Percentiles rank a stretch among this genome's conserved stretches.
Conservation (phyloP, 306 rosid species). For the Cicer chorassanicum region DNA sequence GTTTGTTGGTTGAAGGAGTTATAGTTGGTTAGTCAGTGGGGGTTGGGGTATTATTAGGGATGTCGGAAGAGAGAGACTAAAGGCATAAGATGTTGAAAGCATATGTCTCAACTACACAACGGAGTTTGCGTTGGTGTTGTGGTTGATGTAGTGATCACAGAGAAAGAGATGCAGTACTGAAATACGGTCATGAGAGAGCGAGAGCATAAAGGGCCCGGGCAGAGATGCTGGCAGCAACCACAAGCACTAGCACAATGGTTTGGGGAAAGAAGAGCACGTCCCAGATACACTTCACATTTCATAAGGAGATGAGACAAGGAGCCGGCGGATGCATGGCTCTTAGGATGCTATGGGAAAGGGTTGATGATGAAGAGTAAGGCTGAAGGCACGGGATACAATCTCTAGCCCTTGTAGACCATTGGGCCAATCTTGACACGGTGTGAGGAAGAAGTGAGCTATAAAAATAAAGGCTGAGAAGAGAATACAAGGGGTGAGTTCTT, state of each 20-base stretch:
- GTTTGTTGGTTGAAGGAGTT: neutral
- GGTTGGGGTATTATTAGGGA: neutral
- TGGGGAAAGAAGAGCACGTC: neutral
- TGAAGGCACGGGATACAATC: neutral
- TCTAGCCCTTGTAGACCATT: neutral
- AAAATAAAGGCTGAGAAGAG: slow-evolving; percentile 1
- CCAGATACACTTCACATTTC: no score
- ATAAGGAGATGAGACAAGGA: neutral
- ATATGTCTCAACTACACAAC: neutral
- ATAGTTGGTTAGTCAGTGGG: neutral
- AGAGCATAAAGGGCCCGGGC: neutral
- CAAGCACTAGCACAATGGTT: neutral
- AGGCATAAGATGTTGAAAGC: neutral
- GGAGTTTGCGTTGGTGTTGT: neutral
- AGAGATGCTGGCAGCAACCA: neutral
- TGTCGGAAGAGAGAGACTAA: neutral
- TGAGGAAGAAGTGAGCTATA: neutral
- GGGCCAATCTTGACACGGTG: neutral
- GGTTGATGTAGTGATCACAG: neutral
- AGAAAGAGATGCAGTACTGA: neutral
- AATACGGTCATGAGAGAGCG: neutral
- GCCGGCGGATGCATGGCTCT: neutral
- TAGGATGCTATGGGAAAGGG: neutral
- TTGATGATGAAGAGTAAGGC: neutral
- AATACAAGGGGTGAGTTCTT: neutral